Percentiles rank a stretch among this genome's conserved stretches.
Conservation (phyloP, 345 rosid genomes). For the Turritis glabra region DNA sequence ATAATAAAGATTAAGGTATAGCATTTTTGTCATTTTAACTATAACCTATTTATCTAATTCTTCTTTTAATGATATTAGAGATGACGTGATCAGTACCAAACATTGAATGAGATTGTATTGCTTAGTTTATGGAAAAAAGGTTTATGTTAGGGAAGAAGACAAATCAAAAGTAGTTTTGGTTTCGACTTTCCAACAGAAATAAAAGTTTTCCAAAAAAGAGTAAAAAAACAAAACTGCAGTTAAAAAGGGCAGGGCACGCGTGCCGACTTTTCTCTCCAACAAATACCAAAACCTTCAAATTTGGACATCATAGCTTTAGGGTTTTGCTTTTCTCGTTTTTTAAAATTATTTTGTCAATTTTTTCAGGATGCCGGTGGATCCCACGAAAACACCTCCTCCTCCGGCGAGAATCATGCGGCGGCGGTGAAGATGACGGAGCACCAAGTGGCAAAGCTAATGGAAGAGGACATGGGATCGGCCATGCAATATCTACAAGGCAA, state of each 20-base stretch:
- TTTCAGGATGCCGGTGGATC: slow-evolving; percentile 44
- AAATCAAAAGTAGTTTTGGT: slow-evolving; percentile 9
- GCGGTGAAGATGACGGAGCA: slow-evolving; percentile 59
- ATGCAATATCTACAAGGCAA: slow-evolving; percentile 98
- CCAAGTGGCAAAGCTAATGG: slow-evolving; percentile 94
- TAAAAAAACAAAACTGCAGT: slow-evolving; percentile 51
- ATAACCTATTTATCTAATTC: too few relatives aligned
- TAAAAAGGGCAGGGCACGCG: slow-evolving; percentile 70
- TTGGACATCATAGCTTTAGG: slow-evolving; percentile 23
- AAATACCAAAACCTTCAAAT: slow-evolving; percentile 1
- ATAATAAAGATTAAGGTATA: too few relatives aligned
- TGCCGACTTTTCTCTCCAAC: slow-evolving; percentile 47
- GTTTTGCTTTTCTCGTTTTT: not conserved
- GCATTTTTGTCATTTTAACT: not conserved
- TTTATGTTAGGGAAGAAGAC: slow-evolving; percentile 12
- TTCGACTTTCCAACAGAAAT: slow-evolving; percentile 28
- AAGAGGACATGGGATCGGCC: slow-evolving; percentile 97
- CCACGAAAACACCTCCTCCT: slow-evolving; percentile 22
- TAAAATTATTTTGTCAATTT: too few relatives aligned
- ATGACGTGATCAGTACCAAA: slow-evolving; percentile 16
- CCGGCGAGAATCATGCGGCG: slow-evolving; percentile 43
- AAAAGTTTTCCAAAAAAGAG: slow-evolving; percentile 18
- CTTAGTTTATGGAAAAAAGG: not conserved
- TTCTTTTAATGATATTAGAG: too few relatives aligned
- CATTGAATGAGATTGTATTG: slow-evolving; percentile 9